Percentiles rank a stretch among this genome's conserved stretches.
These are phyloP conservation scores for Plasmodium vivax DNA, from an alignment of 169 alveolate species.

Conservation along the genomic window DNA sequence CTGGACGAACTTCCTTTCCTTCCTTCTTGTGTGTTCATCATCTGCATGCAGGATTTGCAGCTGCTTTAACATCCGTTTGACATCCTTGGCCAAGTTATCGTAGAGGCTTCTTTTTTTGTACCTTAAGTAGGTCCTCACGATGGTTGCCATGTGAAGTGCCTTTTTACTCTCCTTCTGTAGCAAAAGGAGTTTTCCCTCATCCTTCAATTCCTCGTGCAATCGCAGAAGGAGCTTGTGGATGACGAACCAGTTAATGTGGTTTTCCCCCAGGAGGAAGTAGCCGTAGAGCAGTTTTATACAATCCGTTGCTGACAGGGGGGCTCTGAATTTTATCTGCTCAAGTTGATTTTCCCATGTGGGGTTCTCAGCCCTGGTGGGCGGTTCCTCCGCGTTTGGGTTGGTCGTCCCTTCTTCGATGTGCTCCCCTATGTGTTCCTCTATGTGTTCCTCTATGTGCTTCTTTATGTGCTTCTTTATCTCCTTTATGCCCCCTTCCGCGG, in stretches of 20 bases:
- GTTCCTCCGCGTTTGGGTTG: neutral
- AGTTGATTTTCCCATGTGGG: neutral
- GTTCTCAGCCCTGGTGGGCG: neutral
- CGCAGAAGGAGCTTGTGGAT: conserved; percentile 26
- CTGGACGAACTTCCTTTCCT: conserved; percentile 28
- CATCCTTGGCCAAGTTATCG: conserved; percentile 29
- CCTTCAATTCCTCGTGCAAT: conserved; percentile 4
- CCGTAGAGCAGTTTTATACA: conserved; percentile 29
- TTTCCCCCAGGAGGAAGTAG: conserved; percentile 37
- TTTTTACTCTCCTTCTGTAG: conserved; percentile 5
- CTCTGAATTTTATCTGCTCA: neutral
- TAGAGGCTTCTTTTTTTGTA: conserved; percentile 46
- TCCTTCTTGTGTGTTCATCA: conserved; percentile 6
- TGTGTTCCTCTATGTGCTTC: no score
- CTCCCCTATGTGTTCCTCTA: no score
- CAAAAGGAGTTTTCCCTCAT: neutral
- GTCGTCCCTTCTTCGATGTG: neutral
- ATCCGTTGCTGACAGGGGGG: neutral
- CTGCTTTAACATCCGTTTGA: conserved; percentile 26
- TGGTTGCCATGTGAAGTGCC: conserved; percentile 12
- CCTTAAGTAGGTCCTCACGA: conserved; percentile 35
- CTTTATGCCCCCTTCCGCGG: neutral
- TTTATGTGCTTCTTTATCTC: no score
- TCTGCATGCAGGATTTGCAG: conserved; percentile 1
- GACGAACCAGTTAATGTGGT: conserved; percentile 34